Conservation (phyloP, 306 rosid species). For the Fragaria iinumae region DNA sequence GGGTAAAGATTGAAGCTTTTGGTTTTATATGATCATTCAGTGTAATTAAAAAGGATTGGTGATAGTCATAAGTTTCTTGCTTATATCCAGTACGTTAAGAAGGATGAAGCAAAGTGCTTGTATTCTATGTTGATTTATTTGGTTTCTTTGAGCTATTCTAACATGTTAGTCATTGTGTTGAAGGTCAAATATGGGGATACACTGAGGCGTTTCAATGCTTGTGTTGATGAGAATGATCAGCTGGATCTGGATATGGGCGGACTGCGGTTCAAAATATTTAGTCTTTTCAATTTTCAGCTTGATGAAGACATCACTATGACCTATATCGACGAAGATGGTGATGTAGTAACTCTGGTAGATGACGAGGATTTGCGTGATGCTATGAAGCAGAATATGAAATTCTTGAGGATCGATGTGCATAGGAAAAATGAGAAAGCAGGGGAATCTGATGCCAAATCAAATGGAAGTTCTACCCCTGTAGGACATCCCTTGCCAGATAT, state of each 20-base stretch:
- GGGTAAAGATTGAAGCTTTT: neutral
- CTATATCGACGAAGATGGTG: conserved; percentile 92
- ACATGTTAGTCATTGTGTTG: neutral
- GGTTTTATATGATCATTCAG: neutral
- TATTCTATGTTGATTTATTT: neutral
- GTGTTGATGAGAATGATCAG: conserved; percentile 35
- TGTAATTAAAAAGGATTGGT: neutral
- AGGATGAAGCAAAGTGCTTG: neutral
- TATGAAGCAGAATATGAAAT: conserved; percentile 63
- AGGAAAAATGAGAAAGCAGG: conserved; percentile 29
- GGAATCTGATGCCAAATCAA: conserved; percentile 39
- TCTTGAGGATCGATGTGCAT: conserved; percentile 68
- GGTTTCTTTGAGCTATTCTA: neutral
- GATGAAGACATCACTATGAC: conserved; percentile 57
- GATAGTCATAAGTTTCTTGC: neutral
- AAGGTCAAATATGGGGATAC: conserved; percentile 71
- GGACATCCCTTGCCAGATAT: conserved; percentile 18
- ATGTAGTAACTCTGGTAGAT: conserved; percentile 68
- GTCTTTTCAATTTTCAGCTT: conserved; percentile 47
- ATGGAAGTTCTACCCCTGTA: conserved; percentile 58
- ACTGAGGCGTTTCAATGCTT: conserved; percentile 80
- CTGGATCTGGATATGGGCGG: conserved; percentile 71
- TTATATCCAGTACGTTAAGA: neutral
- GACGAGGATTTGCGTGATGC: conserved; percentile 77
- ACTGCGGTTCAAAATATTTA: conserved; percentile 50